These are phyloP conservation scores for Grigorovia jiainica DNA, from an alignment of 805 yeast genomes.

Conservation along the genomic window DNA sequence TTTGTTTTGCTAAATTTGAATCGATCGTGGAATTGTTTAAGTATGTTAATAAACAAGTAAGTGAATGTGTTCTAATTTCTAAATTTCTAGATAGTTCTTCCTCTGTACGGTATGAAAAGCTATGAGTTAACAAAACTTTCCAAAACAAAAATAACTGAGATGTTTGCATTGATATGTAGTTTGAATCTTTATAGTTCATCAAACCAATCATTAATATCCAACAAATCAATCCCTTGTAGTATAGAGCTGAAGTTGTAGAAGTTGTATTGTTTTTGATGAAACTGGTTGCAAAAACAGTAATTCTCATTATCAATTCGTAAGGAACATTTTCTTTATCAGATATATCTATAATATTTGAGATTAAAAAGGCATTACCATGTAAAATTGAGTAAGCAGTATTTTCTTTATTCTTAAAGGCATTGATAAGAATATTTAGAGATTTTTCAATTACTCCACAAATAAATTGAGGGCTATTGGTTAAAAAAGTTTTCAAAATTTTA, in stretches of 20 bases:
- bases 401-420: conserved; percentile 22
- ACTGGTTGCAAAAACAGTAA: conserved; percentile 36
- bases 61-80: conserved; percentile 48
- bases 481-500: conserved; percentile 28
- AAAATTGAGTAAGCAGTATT: conserved; percentile 25
- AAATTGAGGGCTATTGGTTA: conserved; percentile 28
- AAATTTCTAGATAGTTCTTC: conserved; percentile 32
- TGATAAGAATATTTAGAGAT: conserved; percentile 29
- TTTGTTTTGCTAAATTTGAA: conserved; percentile 34
- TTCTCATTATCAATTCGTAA: conserved; percentile 34
- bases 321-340: conserved; percentile 37
- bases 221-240: conserved; percentile 35
- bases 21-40: conserved; percentile 34
- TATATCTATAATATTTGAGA: conserved; percentile 29
- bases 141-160: conserved; percentile 54
- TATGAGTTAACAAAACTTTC: conserved; percentile 48
- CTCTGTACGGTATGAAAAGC: conserved; percentile 33
- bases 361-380: conserved; percentile 33
- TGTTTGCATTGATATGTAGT: conserved; percentile 43
- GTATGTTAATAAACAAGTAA: conserved; percentile 49
- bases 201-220: conserved; percentile 61
- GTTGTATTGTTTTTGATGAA: conserved; percentile 32
- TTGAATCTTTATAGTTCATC: conserved; percentile 46
- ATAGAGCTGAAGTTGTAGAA: conserved; percentile 24
- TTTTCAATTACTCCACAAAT: conserved; percentile 31